phyloP scores from a whole-genome alignment of 768 basidiomycete genomes.

The Suillus alpinus region DNA sequence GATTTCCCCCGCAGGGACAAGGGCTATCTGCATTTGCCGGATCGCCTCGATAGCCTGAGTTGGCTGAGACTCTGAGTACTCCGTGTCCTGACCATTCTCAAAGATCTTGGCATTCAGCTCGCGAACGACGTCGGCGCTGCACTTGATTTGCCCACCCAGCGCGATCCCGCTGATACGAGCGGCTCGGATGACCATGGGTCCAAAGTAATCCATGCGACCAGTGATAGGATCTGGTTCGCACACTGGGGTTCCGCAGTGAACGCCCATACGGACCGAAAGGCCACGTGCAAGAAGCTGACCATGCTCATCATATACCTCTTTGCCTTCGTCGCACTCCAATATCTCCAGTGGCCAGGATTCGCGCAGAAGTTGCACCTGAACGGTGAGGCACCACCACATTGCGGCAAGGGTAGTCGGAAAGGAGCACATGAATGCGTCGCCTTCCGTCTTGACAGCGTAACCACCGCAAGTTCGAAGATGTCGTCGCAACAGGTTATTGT shows the following conservation, averaged over 20 bases:
- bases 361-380: conserved; percentile 78
- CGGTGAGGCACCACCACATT: conserved; percentile 85
- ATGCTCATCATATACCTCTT: conserved; percentile 64
- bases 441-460: conserved; percentile 99
- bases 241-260: conserved; percentile 87
- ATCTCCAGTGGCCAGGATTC: conserved; percentile 93
- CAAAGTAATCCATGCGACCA: conserved; percentile 96
- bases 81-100: conserved; percentile 54
- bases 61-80: conserved; percentile 56
- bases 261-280: conserved; percentile 94
- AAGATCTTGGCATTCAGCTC: conserved; percentile 69
- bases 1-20: conserved; percentile 81
- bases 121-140: conserved; percentile 81
- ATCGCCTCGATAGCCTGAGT: conserved; percentile 71
- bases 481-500: conserved; percentile 83
- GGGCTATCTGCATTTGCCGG: conserved; percentile 61
- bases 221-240: conserved; percentile 92
- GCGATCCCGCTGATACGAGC: conserved; percentile 82
- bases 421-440: conserved; percentile 98
- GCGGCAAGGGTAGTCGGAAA: conserved; percentile 88
- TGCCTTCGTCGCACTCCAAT: conserved; percentile 88
- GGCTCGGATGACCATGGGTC: conserved; percentile 92
- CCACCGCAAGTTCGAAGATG: conserved; percentile 88
- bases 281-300: conserved; percentile 79
- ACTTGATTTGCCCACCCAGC: conserved; percentile 91